Conservation (phyloP, 208 protist genomes). For the Crithidia acanthocephali region DNA sequence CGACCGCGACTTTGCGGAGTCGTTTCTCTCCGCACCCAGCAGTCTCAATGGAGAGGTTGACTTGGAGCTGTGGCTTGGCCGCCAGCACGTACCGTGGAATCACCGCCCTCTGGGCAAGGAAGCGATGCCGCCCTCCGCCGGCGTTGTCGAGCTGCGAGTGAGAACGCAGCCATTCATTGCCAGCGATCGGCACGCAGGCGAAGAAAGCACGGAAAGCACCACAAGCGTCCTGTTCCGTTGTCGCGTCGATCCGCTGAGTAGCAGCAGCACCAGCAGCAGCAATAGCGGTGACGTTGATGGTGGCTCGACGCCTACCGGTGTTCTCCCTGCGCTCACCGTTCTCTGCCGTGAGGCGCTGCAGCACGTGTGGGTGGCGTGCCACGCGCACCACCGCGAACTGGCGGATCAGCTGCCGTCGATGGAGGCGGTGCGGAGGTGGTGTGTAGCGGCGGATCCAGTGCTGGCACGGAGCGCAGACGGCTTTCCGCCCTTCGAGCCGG, state of each 20-base stretch:
- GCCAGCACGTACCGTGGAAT: conserved; percentile 20
- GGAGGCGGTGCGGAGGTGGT: conserved; percentile 28
- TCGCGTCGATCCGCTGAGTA: conserved; percentile 18
- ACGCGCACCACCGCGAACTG: neutral
- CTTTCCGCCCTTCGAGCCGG: conserved; percentile 51
- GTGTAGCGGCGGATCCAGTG: conserved; percentile 20
- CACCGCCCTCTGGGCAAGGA: conserved; percentile 25
- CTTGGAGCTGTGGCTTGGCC: conserved; percentile 15
- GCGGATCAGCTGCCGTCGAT: conserved; percentile 1
- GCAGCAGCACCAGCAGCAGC: neutral
- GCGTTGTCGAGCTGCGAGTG: conserved; percentile 22
- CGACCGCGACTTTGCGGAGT: neutral
- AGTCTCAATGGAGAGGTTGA: neutral
- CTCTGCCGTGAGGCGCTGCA: conserved; percentile 29
- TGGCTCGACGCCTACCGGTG: neutral
- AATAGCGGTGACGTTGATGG: neutral
- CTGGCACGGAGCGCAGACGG: conserved; percentile 32
- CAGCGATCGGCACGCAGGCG: too few species aligned
- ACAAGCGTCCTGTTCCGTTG: conserved; percentile 6
- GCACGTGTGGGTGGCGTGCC: conserved; percentile 7
- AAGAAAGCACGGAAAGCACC: neutral
- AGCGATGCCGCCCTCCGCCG: conserved; percentile 10
- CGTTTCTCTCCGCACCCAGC: too few species aligned
- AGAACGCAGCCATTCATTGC: neutral
- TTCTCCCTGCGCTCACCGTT: conserved; percentile 19